A percentile compares a stretch with the other conserved stretches of the same genome.
These are phyloP conservation scores for Capillidium heterosporum DNA, from an alignment of 371 early-diverging fungal genomes.

Conservation along the genomic window DNA sequence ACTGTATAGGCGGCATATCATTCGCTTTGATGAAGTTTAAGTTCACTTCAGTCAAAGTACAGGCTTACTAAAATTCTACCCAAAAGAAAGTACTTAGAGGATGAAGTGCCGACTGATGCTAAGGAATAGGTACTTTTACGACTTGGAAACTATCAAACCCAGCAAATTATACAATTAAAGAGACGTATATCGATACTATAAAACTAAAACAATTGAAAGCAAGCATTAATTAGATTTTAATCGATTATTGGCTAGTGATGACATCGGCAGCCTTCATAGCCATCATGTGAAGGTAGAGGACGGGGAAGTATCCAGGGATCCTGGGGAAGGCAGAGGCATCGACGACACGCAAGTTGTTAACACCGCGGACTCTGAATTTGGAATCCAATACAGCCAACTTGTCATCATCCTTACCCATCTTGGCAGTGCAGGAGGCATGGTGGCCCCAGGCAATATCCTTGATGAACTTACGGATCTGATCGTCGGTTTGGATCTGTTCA, in stretches of 20 bases:
- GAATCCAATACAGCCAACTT: conserved; percentile 17
- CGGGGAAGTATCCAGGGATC: conserved; percentile 10
- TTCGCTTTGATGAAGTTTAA: too few species aligned
- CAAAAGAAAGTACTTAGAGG: too few species aligned
- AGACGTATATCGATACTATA: too few species aligned
- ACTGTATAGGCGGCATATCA: too few species aligned
- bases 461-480: background rate
- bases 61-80: too few species aligned
- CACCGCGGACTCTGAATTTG: conserved; percentile 14
- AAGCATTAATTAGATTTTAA: too few species aligned
- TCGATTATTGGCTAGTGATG: background rate
- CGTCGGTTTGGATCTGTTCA: background rate
- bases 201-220: too few species aligned
- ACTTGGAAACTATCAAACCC: too few species aligned
- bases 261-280: conserved; percentile 13
- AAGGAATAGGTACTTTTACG: too few species aligned
- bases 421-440: conserved; percentile 13
- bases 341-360: conserved; percentile 14
- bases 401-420: conserved; percentile 16
- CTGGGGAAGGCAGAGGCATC: conserved; percentile 25
- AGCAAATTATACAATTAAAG: too few species aligned
- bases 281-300: conserved; percentile 12
- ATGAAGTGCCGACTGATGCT: too few species aligned
- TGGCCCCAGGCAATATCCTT: conserved; percentile 10
- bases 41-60: too few species aligned